Percentiles rank a stretch among this genome's conserved stretches.
phyloP scores from a whole-genome alignment of 2,329 filamentous ascomycete genomes.

The Xylaria sp. region DNA sequence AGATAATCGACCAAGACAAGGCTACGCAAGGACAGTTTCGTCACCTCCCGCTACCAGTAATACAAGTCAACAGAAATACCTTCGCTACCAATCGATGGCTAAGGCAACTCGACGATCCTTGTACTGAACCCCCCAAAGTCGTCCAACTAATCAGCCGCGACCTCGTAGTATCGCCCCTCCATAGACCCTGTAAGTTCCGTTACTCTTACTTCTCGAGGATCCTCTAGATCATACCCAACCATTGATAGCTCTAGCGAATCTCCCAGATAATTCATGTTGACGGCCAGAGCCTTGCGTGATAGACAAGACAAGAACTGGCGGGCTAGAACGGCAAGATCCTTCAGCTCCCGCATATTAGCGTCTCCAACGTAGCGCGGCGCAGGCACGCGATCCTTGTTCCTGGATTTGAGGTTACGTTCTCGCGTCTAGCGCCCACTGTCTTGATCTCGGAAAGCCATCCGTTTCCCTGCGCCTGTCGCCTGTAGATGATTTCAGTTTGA shows the following conservation, averaged over 20 bases:
- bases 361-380: conserved; percentile 38
- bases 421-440: conserved; percentile 38
- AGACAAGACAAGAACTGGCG: conserved; percentile 17
- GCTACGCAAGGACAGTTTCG: conserved; percentile 19
- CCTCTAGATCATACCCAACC: conserved; percentile 32
- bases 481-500: conserved; percentile 9
- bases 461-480: not conserved
- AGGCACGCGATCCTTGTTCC: conserved; percentile 43
- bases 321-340: conserved; percentile 36
- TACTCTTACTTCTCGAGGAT: conserved; percentile 22
- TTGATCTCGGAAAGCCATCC: conserved; percentile 37
- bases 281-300: conserved; percentile 29
- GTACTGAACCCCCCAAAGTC: conserved; percentile 36
- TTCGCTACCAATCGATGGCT: conserved; percentile 13
- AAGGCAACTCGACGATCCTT: conserved; percentile 36
- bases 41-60: conserved; percentile 14
- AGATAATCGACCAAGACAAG: conserved; percentile 27
- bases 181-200: conserved; percentile 18
- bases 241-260: conserved; percentile 20
- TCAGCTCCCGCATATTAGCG: conserved; percentile 31
- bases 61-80: conserved; percentile 24
- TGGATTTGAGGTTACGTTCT: conserved; percentile 47
- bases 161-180: conserved; percentile 24
- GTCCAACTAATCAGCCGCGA: conserved; percentile 45
- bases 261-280: conserved; percentile 8